Conservation (phyloP, 805 yeast species). For the Candida tibetensis region DNA sequence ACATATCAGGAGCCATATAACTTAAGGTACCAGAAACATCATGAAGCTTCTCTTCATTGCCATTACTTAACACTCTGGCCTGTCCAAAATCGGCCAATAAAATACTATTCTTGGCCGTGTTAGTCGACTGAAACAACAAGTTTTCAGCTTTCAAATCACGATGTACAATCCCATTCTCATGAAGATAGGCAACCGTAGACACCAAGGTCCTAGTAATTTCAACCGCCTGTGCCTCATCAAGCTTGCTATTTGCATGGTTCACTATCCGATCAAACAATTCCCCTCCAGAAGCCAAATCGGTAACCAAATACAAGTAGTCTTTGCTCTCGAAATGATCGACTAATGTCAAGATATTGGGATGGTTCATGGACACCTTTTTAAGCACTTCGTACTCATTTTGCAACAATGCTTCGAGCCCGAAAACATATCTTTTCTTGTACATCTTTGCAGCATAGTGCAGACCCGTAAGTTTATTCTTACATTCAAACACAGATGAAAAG, state of each 20-base stretch:
- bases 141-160: conserved; percentile 76
- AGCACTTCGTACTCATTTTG: conserved; percentile 62
- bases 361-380: conserved; percentile 47
- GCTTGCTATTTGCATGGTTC: conserved; percentile 33
- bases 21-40: conserved; percentile 69
- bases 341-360: conserved; percentile 56
- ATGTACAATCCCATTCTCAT: conserved; percentile 58
- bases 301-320: conserved; percentile 52
- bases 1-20: conserved; percentile 70
- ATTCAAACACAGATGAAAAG: conserved; percentile 49
- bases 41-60: conserved; percentile 27
- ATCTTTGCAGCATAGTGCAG: conserved; percentile 51
- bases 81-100: conserved; percentile 65
- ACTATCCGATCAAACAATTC: conserved; percentile 64
- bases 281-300: conserved; percentile 67
- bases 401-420: conserved; percentile 50
- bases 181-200: conserved; percentile 57
- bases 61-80: conserved; percentile 44
- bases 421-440: conserved; percentile 48
- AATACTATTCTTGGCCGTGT: conserved; percentile 33
- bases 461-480: conserved; percentile 41
- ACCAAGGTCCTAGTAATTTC: conserved; percentile 49
- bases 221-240: conserved; percentile 47
- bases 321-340: conserved; percentile 70
- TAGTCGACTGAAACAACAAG: conserved; percentile 44